Base-by-base conservation (phyloP, 345 rosid genomes). In the Nephelium lappaceum region DNA sequence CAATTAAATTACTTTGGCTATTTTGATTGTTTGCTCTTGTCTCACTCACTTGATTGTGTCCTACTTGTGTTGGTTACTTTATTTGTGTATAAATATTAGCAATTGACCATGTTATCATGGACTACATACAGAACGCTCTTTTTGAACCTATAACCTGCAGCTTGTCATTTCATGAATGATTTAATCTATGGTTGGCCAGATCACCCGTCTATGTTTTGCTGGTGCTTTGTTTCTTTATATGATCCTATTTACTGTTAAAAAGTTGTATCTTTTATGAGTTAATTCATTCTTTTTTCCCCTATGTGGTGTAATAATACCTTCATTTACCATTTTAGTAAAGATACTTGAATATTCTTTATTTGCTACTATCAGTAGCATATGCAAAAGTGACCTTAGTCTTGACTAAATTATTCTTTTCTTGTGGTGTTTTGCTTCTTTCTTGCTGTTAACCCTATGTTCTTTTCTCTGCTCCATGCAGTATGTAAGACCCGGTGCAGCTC, bases 401-500 rank as follows among this genome's bases (percentile, higher is more conserved):
- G 53, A 16, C 72, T 65, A 73, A 55, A 12, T 39, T n/a, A 11
- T 69, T 49, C 42, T 67, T 68, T 77, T 45, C 23, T 73, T 71
- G 36, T 42, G 78, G 42, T 55, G 43, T 60, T 82, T 55, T 81
- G 77, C 69, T 41, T 67, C 78, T 73, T 55, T 65, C 31, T 75
- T 47, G 45, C 38, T 60, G 53, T 81, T 79, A 68, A 69, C 45
- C 15, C 36, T 61, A 36, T 77, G 47, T 31, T 63, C 39, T 77
- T 49, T 75, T 83, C 77, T 88, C 76, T 83, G 79, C 80, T 69
- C 67, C 53, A 71, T 90, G 94, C 91, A 97, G 99, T 97, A 97
- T 87, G 98, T 94, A 78, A 97, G 99, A 80, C 99, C 98, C 16
- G 98, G 97, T 80, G 98, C 96, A 39, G 84, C 91, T 66, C 92